Evolutionary conservation across 768 basidiomycete genomes (phyloP), one percentile per base, ranked within the genome.

Genomic region (Rhodotorula babjevae): DNA sequence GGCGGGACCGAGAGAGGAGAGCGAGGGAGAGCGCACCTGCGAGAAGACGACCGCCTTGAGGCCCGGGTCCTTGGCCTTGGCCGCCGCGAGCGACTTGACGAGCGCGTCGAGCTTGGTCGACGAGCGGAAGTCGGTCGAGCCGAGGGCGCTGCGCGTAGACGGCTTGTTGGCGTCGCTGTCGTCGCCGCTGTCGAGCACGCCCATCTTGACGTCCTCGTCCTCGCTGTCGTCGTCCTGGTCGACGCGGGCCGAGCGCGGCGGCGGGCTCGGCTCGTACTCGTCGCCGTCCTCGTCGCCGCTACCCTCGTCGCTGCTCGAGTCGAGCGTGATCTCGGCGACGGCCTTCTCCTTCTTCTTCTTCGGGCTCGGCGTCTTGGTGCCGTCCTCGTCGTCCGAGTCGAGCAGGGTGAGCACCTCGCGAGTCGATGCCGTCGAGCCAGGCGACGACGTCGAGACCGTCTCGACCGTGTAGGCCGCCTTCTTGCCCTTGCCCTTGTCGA

Each of bases 91-190:
- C 79, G 89, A 86, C 69, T 86, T 84, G 16, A 91, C 81, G 40
- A 98, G 82, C 2, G 93, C 93, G 66, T 93, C 86, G 7, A 98
- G 83, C 81, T 98, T 98, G 1, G 94, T 96, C 16, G 91, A 93
- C 9, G 91, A 90, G 52, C 87, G 85, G 81, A 96, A 92, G 81
- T 94, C 87, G 74, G 92, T 86, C 19, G 90, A 84, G 58, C 94
- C 81, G 23, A 92, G 83, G 57, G 6, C 16, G 49, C 10, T 68
- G 64, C n/a, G 60, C 36, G 61, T 52, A 50, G 50, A 23, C 31
- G 58, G 25, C n/a, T 42, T 63, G 2, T 33, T 47, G 63, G 12
- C 66, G 12, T 49, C 63, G 19, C 65, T 60, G 40, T 62, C 56
- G 61, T 53, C 67, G 15, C 27, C 27, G 42, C 29, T 27, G 11